These are phyloP conservation scores for Diaporthe caulivora DNA, from an alignment of 2,329 filamentous ascomycete species.

Conservation along the genomic window DNA sequence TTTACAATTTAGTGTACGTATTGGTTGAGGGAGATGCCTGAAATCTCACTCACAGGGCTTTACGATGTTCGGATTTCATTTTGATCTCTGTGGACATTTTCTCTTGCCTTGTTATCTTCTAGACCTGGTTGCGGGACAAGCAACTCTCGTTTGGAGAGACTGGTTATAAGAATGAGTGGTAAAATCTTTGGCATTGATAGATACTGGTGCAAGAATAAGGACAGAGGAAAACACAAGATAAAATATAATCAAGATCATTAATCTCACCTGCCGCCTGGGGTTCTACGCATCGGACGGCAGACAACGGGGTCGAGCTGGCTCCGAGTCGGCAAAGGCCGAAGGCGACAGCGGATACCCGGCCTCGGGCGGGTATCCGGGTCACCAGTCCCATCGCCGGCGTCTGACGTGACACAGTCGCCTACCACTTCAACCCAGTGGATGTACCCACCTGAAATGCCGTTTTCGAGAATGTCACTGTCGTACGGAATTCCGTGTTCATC, in stretches of 20 bases:
- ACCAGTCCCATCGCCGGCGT: neutral
- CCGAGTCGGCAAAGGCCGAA: neutral
- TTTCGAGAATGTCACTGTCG: no score
- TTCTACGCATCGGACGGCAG: neutral
- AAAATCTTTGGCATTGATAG: neutral
- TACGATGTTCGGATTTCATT: neutral
- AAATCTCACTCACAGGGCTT: neutral
- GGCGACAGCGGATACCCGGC: neutral
- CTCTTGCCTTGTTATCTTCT: neutral
- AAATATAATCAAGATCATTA: neutral
- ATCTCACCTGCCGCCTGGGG: fast-evolving
- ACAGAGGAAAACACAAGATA: neutral
- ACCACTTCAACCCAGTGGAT: neutral
- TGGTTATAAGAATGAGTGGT: neutral
- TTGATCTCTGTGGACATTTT: no score
- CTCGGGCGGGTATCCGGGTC: constrained; percentile 19
- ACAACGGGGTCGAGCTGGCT: neutral
- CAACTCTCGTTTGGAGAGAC: neutral
- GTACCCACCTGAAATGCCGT: no score
- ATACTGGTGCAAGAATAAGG: no score
- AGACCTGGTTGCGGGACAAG: no score
- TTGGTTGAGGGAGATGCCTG: neutral
- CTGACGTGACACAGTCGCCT: neutral
- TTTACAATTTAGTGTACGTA: neutral
- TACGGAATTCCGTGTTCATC: no score